Conservation (phyloP, 2,329 filamentous ascomycete genomes). For the Colletotrichum trifolii region DNA sequence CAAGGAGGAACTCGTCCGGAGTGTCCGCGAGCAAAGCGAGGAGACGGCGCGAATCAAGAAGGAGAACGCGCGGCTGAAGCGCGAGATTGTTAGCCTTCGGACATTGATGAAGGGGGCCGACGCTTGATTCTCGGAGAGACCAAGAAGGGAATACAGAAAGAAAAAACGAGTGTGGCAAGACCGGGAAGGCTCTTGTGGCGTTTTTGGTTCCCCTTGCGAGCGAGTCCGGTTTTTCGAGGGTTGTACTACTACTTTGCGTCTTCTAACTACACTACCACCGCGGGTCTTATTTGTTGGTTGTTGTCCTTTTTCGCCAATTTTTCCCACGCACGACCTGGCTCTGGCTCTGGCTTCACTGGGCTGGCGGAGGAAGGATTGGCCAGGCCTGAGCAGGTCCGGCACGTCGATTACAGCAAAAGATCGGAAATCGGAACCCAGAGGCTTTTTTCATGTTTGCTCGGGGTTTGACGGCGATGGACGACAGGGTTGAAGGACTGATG, state of each 20-base stretch:
- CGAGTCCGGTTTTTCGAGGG: conserved; percentile 25
- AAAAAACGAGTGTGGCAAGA: conserved; percentile 5
- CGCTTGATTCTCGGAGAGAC: not conserved
- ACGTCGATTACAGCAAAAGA: too few species aligned
- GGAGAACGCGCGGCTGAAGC: conserved; percentile 85
- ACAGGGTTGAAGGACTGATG: too few species aligned
- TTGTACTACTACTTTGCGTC: conserved; percentile 20
- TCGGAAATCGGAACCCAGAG: too few species aligned
- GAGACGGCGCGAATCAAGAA: conserved; percentile 82
- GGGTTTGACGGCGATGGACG: too few species aligned
- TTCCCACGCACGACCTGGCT: not conserved
- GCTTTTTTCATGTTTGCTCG: too few species aligned
- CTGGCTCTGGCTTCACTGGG: too few species aligned
- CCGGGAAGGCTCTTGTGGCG: conserved; percentile 20
- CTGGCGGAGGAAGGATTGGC: too few species aligned
- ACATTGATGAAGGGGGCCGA: conserved; percentile 60
- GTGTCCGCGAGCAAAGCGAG: conserved; percentile 79
- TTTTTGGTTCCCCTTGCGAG: conserved; percentile 28
- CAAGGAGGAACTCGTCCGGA: conserved; percentile 79
- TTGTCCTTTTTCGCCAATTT: not conserved
- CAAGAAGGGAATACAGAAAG: not conserved
- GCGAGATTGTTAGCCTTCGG: conserved; percentile 80
- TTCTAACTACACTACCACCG: conserved; percentile 5
- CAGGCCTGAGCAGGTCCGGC: too few species aligned
- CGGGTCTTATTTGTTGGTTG: conserved; percentile 23